Conservation (phyloP, 306 rosid species). For the Mimosa bimucronata region DNA sequence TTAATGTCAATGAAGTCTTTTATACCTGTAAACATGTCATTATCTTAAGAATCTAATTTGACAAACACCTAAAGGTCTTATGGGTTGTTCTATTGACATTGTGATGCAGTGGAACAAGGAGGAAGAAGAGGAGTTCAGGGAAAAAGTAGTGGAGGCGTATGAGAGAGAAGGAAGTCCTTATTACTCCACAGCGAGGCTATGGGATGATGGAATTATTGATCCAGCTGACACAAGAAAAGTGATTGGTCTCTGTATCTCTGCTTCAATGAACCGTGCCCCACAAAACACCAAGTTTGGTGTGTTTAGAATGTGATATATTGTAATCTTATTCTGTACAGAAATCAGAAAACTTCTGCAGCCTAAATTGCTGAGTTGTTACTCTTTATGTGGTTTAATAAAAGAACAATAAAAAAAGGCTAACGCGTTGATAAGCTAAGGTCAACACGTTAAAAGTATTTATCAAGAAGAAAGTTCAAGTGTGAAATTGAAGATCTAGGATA, state of each 20-base stretch:
- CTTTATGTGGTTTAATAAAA: conserved; percentile 5
- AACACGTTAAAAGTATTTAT: background rate
- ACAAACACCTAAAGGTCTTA: background rate
- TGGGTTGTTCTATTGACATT: background rate
- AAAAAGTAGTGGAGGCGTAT: conserved; percentile 74
- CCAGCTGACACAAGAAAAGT: conserved; percentile 93
- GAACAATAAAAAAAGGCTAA: background rate
- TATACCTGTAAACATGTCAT: background rate
- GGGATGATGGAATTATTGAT: conserved; percentile 97
- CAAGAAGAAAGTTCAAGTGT: background rate
- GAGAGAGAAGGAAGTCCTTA: conserved; percentile 90
- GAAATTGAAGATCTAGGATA: background rate
- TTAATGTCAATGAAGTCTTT: background rate
- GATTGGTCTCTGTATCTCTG: conserved; percentile 78
- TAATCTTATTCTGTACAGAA: conserved; percentile 22
- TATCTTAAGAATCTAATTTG: background rate
- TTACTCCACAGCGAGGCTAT: conserved; percentile 90
- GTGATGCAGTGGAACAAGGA: conserved; percentile 78
- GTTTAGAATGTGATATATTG: conserved; percentile 70
- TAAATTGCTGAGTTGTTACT: conserved; percentile 11
- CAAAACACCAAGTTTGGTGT: conserved; percentile 87
- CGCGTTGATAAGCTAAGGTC: background rate
- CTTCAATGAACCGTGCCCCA: conserved; percentile 66
- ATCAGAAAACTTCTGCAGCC: conserved; percentile 9
- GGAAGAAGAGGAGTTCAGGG: conserved; percentile 85